Percentiles rank a stretch among this genome's conserved stretches.
Evolutionary conservation across 176 grass and related monocot species (phyloP).

Genomic region (Hyparrhenia diplandra): DNA sequence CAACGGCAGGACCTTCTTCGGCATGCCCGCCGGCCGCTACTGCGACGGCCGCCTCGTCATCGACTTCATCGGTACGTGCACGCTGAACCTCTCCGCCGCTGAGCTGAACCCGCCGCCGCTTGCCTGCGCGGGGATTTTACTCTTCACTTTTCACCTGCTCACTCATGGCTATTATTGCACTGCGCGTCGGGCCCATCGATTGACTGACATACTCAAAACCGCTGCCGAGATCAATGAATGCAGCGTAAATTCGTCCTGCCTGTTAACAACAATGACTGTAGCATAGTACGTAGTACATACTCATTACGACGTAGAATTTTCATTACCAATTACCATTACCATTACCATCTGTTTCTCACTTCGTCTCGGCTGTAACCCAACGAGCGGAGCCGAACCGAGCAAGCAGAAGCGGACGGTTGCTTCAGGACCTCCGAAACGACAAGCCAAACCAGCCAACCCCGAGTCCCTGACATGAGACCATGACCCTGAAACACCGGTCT

Average conservation of each 20-base stretch:
- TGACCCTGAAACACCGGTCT: not conserved
- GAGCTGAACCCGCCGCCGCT: not conserved
- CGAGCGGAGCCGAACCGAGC: not conserved
- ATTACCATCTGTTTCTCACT: not conserved
- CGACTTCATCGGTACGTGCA: constrained; percentile 80
- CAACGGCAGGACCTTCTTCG: constrained; percentile 94
- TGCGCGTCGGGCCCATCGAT: not conserved
- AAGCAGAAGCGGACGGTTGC: not conserved
- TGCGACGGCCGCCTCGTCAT: constrained; percentile 86
- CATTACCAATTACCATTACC: no score
- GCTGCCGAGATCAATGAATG: constrained; percentile 29
- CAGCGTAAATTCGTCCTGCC: constrained; percentile 5
- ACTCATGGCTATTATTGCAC: constrained; percentile 9
- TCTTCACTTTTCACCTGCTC: not conserved
- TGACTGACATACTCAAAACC: not conserved
- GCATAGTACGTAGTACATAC: no score
- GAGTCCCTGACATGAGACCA: not conserved
- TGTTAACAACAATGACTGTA: no score
- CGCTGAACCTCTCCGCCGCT: not conserved
- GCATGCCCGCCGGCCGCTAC: constrained; percentile 69
- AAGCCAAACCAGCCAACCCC: not conserved
- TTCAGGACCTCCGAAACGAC: not conserved
- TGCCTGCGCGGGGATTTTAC: not conserved
- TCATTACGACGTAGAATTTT: no score
- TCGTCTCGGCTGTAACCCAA: not conserved